Conservation (phyloP, 2,329 filamentous ascomycete species). For the Phialophora macrospora region DNA sequence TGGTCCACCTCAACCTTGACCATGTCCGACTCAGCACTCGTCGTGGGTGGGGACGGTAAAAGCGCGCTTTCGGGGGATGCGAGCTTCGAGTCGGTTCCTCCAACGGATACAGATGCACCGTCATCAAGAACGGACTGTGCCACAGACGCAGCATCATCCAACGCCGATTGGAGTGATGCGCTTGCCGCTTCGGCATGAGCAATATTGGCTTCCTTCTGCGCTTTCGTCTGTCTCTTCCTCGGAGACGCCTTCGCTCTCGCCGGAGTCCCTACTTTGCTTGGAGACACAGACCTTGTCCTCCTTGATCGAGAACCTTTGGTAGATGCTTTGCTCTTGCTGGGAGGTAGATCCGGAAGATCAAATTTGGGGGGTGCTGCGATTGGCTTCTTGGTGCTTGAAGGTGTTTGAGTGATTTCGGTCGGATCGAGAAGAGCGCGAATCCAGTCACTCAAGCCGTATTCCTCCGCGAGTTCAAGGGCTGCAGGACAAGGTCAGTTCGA, state of each 20-base stretch:
- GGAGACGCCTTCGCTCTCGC: constrained; percentile 54
- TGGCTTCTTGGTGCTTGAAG: constrained; percentile 71
- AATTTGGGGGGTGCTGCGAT: constrained; percentile 84
- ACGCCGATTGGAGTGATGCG: constrained; percentile 54
- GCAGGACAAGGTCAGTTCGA: constrained; percentile 43
- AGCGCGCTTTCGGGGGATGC: constrained; percentile 18
- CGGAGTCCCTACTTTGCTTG: constrained; percentile 50
- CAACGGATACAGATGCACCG: constrained; percentile 43
- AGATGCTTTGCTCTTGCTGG: constrained; percentile 47
- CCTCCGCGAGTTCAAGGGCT: constrained; percentile 81
- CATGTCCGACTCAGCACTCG: constrained; percentile 48
- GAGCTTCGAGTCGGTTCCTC: constrained; percentile 38
- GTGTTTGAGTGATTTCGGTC: constrained; percentile 72
- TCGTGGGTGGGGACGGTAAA: constrained; percentile 4
- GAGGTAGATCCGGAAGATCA: constrained; percentile 64
- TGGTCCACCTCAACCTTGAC: constrained; percentile 74
- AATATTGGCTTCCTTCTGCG: constrained; percentile 55
- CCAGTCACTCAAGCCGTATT: constrained; percentile 86
- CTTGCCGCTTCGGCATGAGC: constrained; percentile 56
- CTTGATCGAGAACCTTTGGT: constrained; percentile 48
- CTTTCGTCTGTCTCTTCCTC: constrained; percentile 57
- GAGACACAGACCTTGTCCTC: constrained; percentile 64
- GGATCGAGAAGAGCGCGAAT: constrained; percentile 90
- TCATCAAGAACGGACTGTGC: constrained; percentile 54
- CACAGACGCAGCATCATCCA: constrained; percentile 51